Percentiles rank a stretch among this genome's conserved stretches.
Conservation (phyloP, 1,139 yeast genomes). For the Debaryomyces subglobosus region DNA sequence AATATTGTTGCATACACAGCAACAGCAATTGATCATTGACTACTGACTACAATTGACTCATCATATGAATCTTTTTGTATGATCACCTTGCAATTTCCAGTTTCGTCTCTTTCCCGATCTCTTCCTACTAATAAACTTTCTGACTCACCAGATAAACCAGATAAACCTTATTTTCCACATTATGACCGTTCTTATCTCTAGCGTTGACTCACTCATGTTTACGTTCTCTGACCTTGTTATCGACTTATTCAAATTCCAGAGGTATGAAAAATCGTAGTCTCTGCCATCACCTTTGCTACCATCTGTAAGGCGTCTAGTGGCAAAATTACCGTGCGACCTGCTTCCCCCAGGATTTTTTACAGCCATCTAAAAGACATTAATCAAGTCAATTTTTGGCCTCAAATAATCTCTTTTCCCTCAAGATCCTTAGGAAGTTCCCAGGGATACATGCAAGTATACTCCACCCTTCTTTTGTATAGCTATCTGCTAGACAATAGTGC, state of each 20-base stretch:
- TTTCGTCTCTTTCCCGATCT: background rate
- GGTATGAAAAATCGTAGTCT: background rate
- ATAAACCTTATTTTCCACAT: background rate
- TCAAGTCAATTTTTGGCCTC: background rate
- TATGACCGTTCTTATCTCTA: no score
- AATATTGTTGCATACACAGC: background rate
- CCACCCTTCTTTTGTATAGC: background rate
- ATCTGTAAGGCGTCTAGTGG: background rate
- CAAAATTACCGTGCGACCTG: background rate
- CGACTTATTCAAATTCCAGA: background rate
- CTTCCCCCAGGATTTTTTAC: background rate
- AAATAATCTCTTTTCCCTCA: background rate
- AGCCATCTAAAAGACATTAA: background rate
- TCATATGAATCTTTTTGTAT: background rate
- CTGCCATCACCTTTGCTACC: background rate
- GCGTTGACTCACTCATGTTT: background rate
- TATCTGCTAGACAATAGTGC: background rate
- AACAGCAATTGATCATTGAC: background rate
- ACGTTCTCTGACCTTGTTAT: background rate
- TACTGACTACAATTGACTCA: background rate
- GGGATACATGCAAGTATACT: background rate
- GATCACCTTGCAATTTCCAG: background rate
- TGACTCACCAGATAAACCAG: background rate
- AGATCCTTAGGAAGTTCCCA: background rate
- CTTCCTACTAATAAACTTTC: background rate